These are phyloP conservation scores for Ophiosphaerella herpotricha DNA, from an alignment of 2,329 filamentous ascomycete species.

Conservation along the genomic window DNA sequence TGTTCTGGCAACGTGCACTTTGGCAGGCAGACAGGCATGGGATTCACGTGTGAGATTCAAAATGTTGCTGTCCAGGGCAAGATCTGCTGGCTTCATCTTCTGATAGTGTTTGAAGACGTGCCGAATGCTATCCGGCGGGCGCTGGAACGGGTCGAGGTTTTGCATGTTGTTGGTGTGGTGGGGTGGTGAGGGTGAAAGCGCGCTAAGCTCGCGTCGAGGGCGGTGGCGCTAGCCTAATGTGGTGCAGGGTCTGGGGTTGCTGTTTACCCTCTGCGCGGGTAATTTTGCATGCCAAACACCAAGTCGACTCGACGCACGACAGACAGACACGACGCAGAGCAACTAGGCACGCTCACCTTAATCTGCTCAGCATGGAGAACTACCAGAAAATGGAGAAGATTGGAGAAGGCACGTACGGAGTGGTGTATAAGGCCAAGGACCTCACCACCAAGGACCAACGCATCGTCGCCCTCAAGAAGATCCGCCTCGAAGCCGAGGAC, in stretches of 20 bases:
- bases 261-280: constrained; percentile 22
- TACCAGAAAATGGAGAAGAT: constrained; percentile 98
- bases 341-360: background rate
- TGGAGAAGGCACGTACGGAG: constrained; percentile 92
- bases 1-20: constrained; percentile 29
- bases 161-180: constrained; percentile 17
- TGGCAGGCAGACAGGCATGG: constrained; percentile 33
- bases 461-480: constrained; percentile 94
- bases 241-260: constrained; percentile 12
- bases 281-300: constrained; percentile 31
- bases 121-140: constrained; percentile 72
- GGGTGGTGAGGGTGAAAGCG: background rate
- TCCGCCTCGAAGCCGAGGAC: constrained; percentile 91
- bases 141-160: constrained; percentile 73
- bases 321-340: no score
- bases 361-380: constrained; percentile 73
- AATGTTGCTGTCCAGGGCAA: constrained; percentile 55
- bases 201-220: constrained; percentile 30
- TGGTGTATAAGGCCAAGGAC: constrained; percentile 92
- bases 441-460: constrained; percentile 75
- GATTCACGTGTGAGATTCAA: constrained; percentile 38
- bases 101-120: constrained; percentile 76
- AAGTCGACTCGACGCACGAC: background rate
- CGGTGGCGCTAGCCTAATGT: constrained; percentile 23
- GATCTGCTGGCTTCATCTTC: constrained; percentile 58